A percentile compares a stretch with the other conserved stretches of the same genome.
Conservation (phyloP, 345 rosid genomes). For the Citrus medica region DNA sequence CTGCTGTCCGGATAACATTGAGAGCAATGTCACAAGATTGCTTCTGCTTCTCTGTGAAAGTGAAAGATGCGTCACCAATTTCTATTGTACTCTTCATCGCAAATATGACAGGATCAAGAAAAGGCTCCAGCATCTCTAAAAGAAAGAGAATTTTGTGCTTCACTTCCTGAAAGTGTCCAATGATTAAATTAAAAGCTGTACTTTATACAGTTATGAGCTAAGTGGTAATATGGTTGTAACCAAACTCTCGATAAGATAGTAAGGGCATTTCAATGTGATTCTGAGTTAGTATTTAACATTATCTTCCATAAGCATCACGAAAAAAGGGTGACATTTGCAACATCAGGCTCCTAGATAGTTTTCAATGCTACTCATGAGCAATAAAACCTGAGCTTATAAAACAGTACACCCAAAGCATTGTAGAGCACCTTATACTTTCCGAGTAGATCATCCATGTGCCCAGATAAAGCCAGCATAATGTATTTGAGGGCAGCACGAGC, state of each 20-base stretch:
- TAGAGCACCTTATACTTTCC: constrained; percentile 69
- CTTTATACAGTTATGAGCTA: not conserved
- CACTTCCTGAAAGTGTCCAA: constrained; percentile 49
- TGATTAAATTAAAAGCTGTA: not conserved
- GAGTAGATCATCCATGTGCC: constrained; percentile 75
- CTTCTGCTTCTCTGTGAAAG: constrained; percentile 55
- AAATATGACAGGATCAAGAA: constrained; percentile 64
- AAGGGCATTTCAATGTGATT: not conserved
- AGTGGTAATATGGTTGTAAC: not conserved
- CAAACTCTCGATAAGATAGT: not conserved
- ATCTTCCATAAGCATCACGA: not conserved
- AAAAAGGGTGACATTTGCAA: not conserved
- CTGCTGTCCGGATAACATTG: constrained; percentile 66
- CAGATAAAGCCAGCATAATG: constrained; percentile 73
- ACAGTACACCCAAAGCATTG: not conserved
- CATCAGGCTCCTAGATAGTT: not conserved
- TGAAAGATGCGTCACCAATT: constrained; percentile 52
- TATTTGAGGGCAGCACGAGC: constrained; percentile 79
- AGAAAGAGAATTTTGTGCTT: constrained; percentile 81
- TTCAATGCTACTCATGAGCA: not conserved
- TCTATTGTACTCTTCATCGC: constrained; percentile 49
- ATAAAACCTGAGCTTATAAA: not conserved
- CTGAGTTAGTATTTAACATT: not conserved
- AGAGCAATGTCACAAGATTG: constrained; percentile 53
- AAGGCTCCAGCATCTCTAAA: constrained; percentile 82